Conservation (phyloP, 1,284 basidiomycete species). For the Uromyces viciae-fabae region DNA sequence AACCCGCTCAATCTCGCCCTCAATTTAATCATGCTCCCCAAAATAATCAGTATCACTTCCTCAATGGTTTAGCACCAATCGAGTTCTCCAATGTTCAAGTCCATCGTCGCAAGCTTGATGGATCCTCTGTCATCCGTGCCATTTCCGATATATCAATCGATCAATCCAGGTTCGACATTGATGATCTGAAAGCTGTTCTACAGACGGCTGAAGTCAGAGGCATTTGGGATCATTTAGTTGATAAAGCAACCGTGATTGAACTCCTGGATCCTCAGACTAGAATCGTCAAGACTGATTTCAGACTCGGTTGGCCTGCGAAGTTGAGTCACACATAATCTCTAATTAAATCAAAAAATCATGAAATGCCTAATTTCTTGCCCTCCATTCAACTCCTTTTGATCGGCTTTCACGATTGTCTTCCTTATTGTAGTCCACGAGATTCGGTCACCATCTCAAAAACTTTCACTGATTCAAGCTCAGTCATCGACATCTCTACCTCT, state of each 20-base stretch:
- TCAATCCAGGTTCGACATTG: neutral
- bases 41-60: constrained; percentile 12
- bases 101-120: constrained; percentile 57
- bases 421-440: constrained; percentile 71
- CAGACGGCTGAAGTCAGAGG: constrained; percentile 31
- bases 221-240: constrained; percentile 39
- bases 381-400: constrained; percentile 72
- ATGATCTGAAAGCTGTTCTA: constrained; percentile 36
- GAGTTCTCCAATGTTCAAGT: constrained; percentile 56
- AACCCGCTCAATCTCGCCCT: constrained; percentile 48
- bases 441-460: constrained; percentile 86
- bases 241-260: constrained; percentile 33
- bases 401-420: neutral
- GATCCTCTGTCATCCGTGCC: constrained; percentile 76
- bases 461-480: constrained; percentile 71
- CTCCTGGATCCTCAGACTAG: constrained; percentile 28
- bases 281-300: constrained; percentile 43
- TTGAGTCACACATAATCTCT: constrained; percentile 50
- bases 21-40: constrained; percentile 46
- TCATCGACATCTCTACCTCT: constrained; percentile 92
- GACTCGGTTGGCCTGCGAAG: constrained; percentile 45
- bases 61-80: constrained; percentile 51
- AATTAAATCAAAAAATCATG: constrained; percentile 63
- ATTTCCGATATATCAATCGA: constrained; percentile 69
- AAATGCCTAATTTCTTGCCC: constrained; percentile 75